Evolutionary conservation across 2,329 filamentous ascomycete species (phyloP).

Genomic region (Sphaerulina vaccinii): DNA sequence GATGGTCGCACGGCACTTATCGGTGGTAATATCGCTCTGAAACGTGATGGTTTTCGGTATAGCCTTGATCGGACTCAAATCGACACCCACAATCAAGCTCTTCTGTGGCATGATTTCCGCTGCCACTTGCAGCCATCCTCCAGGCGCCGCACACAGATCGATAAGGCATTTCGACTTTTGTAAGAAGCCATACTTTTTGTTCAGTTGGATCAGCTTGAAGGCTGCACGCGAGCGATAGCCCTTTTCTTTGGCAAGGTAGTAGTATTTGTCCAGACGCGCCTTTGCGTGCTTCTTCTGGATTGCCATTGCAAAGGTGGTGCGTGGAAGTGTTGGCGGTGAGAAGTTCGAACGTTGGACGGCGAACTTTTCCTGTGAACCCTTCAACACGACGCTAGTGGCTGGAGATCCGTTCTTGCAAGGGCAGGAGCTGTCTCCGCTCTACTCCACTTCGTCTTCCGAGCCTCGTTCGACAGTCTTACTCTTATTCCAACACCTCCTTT

Average conservation of each 20-base stretch:
- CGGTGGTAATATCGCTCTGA: constrained; percentile 96
- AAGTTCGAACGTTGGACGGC: no score
- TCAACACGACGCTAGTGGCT: no score
- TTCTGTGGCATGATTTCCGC: constrained; percentile 90
- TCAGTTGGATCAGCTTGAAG: constrained; percentile 96
- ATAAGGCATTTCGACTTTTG: constrained; percentile 94
- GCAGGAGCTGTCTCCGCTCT: no score
- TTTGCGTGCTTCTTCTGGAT: constrained; percentile 99
- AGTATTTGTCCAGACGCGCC: constrained; percentile 98
- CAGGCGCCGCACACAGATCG: constrained; percentile 95
- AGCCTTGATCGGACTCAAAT: constrained; percentile 90
- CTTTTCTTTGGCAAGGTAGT: constrained; percentile 97
- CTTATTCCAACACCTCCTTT: no score
- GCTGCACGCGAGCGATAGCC: constrained; percentile 93
- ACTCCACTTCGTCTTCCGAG: no score
- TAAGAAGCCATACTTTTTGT: constrained; percentile 98
- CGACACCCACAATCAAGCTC: constrained; percentile 90
- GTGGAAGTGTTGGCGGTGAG: no score
- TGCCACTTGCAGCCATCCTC: constrained; percentile 95
- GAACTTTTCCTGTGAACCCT: no score
- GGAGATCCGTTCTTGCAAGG: no score
- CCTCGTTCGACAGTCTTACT: no score
- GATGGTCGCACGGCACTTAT: constrained; percentile 90
- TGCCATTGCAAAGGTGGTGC: constrained; percentile 61
- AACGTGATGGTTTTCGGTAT: constrained; percentile 94